These are phyloP conservation scores for Paraurostyla sp. DNA, from an alignment of 73 alveolate species.

Conservation along the genomic window DNA sequence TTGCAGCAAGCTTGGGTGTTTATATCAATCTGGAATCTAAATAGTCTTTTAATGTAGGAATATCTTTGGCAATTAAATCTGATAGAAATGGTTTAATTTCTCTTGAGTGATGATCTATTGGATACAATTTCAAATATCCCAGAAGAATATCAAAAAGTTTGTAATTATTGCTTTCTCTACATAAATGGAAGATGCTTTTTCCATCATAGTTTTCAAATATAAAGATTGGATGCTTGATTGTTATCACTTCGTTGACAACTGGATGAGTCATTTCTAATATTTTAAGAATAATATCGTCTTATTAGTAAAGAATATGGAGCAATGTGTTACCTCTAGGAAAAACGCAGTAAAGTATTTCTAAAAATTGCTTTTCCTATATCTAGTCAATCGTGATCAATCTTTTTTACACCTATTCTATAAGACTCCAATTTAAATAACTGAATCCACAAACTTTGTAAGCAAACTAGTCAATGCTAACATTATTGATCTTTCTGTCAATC, in stretches of 20 bases:
- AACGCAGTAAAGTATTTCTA: not conserved
- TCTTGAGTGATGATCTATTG: conserved; percentile 52
- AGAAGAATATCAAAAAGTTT: not conserved
- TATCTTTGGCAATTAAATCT: not conserved
- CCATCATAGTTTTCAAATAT: not conserved
- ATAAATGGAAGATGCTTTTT: not conserved
- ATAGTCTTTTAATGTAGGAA: not conserved
- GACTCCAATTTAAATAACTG: not conserved
- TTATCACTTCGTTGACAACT: not conserved
- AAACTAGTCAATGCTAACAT: no score
- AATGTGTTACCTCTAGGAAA: not conserved
- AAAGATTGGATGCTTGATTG: no score
- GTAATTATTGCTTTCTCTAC: not conserved
- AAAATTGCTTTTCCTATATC: not conserved
- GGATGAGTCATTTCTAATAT: not conserved
- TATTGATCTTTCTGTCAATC: no score
- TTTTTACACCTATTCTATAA: not conserved
- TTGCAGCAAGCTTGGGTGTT: not conserved
- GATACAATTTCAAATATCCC: not conserved
- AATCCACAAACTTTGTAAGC: no score
- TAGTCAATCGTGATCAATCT: not conserved
- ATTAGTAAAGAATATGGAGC: not conserved
- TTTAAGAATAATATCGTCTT: not conserved
- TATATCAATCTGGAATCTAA: not conserved
- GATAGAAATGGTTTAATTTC: not conserved